Base-by-base conservation (phyloP, 306 rosid genomes). In the Fagus crenata region DNA sequence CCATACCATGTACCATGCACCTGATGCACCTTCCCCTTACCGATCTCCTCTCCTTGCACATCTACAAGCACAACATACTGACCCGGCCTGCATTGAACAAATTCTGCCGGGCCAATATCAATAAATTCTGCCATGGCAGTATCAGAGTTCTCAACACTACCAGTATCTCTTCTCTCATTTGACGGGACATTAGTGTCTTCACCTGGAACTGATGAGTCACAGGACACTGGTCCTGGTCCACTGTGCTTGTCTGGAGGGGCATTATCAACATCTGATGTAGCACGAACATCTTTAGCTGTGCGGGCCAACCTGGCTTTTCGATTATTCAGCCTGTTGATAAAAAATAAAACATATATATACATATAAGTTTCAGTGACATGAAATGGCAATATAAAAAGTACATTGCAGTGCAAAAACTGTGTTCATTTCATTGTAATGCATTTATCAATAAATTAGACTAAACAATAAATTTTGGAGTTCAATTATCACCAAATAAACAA, bases 291-390 rank as follows among this genome's bases (percentile, higher is more conserved):
- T 77, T 77, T 90, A 59, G 91, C 96, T 0, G 96, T 83, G 22
- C 96, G 93, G 58, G 97, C 99, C 51, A 95, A 87, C 90, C 90
- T 92, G 32, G 97, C 99, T 78, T 95, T 90, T 80, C 97, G 89
- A 74, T 95, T 95, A 80, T 95, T 95, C 89, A 95, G 85, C 99
- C 97, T 95, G 88, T 72, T 68, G 67, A 78, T 55, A 43, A 43
- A 36, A 59, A 46, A 56, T 35, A 59, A 51, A 37, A 77, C 36
- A 69, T 53, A 78, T 53, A 65, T 32, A 72, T 51, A 46, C 13
- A 54, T 37, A 64, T 7, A 73, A 51, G 12, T 32, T 61, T 68
- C 49, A 63, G 64, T 55, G 41, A 69, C 64, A 78, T 58, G 75
- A 75, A 77, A 67, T 42, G 56, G 11, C 41, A 72, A 59, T 71